These are phyloP conservation scores for Excoecaria cochinchinensis DNA, from an alignment of 345 rosid species.

Conservation along the genomic window DNA sequence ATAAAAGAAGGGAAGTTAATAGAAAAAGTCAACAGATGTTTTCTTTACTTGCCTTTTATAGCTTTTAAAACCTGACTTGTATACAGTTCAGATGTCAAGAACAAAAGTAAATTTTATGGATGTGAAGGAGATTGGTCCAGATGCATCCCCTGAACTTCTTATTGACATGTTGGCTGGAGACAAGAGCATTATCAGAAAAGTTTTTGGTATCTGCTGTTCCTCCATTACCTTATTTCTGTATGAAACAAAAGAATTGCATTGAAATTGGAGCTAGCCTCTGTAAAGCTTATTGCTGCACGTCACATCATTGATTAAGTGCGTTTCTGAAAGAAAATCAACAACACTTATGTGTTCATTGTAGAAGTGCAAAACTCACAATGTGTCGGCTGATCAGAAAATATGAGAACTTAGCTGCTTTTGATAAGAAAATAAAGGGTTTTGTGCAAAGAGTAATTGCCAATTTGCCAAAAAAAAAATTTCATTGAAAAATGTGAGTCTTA, in stretches of 20 bases:
- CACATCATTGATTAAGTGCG: background rate
- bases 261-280: background rate
- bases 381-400: background rate
- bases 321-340: background rate
- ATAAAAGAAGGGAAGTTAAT: background rate
- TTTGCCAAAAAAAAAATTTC: background rate
- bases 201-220: slow-evolving; percentile 62
- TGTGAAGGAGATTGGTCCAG: slow-evolving; percentile 55
- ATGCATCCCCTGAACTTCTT: slow-evolving; percentile 59
- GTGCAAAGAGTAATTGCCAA: background rate
- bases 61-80: slow-evolving; percentile 73
- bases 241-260: background rate
- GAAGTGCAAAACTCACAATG: background rate
- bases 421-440: background rate
- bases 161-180: slow-evolving; percentile 69
- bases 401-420: background rate
- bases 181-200: slow-evolving; percentile 71
- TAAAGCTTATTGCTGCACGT: background rate
- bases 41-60: slow-evolving; percentile 27
- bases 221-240: slow-evolving; percentile 1
- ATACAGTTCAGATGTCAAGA: slow-evolving; percentile 96
- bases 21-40: background rate
- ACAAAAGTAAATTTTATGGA: slow-evolving; percentile 74
- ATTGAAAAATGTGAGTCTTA: background rate
- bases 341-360: background rate